These are phyloP conservation scores for Rutstroemia sp. DNA, from an alignment of 2,329 filamentous ascomycete species.

Conservation along the genomic window DNA sequence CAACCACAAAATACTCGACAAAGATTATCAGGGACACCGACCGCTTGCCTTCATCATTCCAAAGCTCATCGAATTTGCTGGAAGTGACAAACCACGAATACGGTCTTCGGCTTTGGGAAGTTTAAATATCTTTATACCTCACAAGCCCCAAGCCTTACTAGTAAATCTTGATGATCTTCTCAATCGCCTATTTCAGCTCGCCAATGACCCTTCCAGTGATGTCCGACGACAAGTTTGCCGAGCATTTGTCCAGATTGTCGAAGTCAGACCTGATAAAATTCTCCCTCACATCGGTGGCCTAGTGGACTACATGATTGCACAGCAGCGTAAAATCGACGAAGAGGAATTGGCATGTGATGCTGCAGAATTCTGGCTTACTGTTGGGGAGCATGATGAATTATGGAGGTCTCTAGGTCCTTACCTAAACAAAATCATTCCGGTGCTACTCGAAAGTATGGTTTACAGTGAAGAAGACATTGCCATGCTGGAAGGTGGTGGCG, in stretches of 20 bases:
- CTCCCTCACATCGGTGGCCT: constrained; percentile 79
- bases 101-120: constrained; percentile 72
- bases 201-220: constrained; percentile 68
- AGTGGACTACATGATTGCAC: constrained; percentile 86
- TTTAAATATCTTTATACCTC: constrained; percentile 87
- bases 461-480: constrained; percentile 92
- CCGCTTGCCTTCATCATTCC: constrained; percentile 85
- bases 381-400: constrained; percentile 78
- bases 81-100: constrained; percentile 68
- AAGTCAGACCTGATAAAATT: constrained; percentile 84
- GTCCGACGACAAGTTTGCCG: constrained; percentile 91
- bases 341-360: constrained; percentile 89
- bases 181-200: constrained; percentile 73
- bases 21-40: constrained; percentile 80
- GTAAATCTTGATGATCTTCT: constrained; percentile 76
- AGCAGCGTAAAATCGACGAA: constrained; percentile 76
- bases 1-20: constrained; percentile 78
- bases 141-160: constrained; percentile 75
- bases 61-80: constrained; percentile 81
- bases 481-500: constrained; percentile 72
- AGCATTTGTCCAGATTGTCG: constrained; percentile 85
- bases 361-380: constrained; percentile 93
- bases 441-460: constrained; percentile 89
- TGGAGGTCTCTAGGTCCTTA: constrained; percentile 71
- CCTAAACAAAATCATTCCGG: constrained; percentile 78